phyloP scores from a whole-genome alignment of 116 monocot genomes.

The Dioscorea cayenensis region DNA sequence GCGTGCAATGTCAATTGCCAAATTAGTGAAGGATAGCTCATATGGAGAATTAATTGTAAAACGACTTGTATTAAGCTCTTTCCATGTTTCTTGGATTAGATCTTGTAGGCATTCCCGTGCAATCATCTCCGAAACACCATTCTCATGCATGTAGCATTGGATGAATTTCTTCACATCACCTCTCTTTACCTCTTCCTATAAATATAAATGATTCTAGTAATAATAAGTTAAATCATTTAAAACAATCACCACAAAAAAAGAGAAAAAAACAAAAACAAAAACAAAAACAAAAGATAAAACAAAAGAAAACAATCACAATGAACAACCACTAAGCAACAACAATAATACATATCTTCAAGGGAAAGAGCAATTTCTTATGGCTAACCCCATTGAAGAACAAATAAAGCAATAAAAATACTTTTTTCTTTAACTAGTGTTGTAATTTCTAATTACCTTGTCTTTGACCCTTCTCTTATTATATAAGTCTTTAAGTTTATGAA shows the following conservation, averaged over 20 bases:
- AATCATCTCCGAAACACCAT: constrained; percentile 10
- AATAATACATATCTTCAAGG: too few species aligned
- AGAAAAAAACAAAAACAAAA: too few species aligned
- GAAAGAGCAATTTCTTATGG: too few species aligned
- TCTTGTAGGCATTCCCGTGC: constrained; percentile 19
- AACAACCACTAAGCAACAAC: too few species aligned
- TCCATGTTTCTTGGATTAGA: constrained; percentile 19
- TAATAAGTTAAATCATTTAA: background rate
- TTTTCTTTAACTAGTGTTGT: too few species aligned
- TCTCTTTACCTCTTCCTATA: constrained; percentile 23
- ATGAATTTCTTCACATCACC: constrained; percentile 25
- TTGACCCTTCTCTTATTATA: too few species aligned
- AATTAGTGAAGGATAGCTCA: background rate
- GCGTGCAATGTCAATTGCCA: background rate
- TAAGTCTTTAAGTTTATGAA: too few species aligned
- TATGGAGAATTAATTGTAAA: background rate
- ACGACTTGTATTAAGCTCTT: constrained; percentile 5
- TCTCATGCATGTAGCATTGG: constrained; percentile 37
- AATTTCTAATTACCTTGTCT: too few species aligned
- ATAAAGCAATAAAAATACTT: too few species aligned
- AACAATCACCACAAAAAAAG: background rate
- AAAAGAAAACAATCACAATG: background rate
- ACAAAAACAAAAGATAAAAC: too few species aligned
- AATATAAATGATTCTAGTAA: background rate
- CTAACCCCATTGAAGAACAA: too few species aligned